These are phyloP conservation scores for Francoa sonchifolia DNA, from an alignment of 441 rosid species.

Conservation along the genomic window DNA sequence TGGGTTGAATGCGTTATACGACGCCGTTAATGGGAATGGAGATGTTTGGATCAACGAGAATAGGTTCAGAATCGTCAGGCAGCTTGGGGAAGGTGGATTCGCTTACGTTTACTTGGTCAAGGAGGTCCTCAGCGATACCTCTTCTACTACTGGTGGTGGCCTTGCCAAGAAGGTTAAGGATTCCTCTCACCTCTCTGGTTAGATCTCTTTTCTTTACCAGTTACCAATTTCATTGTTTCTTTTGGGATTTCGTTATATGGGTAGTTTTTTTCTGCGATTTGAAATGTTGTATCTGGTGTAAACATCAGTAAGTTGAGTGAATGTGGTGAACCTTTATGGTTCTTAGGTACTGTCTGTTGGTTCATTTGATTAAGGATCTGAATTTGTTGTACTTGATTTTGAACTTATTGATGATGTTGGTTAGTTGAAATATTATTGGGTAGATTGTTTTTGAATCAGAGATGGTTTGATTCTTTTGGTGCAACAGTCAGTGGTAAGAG, in stretches of 20 bases:
- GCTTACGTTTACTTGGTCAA: constrained; percentile 77
- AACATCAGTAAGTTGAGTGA: too few species aligned
- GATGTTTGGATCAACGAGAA: constrained; percentile 99
- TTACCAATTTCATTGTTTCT: neutral
- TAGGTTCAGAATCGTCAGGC: constrained; percentile 72
- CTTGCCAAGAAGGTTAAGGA: constrained; percentile 87
- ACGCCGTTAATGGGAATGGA: constrained; percentile 76
- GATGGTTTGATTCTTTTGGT: too few species aligned
- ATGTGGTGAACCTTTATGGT: too few species aligned
- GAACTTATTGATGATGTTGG: too few species aligned
- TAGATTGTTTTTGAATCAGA: too few species aligned
- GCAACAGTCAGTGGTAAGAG: too few species aligned
- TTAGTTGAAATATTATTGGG: too few species aligned
- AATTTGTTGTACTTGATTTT: too few species aligned
- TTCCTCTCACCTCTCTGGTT: constrained; percentile 83
- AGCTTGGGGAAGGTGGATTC: constrained; percentile 98
- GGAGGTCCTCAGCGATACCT: constrained; percentile 48
- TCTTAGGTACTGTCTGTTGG: too few species aligned
- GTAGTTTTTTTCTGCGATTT: constrained; percentile 1
- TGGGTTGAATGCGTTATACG: constrained; percentile 88
- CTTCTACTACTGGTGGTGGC: constrained; percentile 35
- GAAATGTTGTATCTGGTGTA: too few species aligned
- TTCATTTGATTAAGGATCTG: too few species aligned
- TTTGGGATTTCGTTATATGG: constrained; percentile 3
- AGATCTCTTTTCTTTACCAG: neutral